Evolutionary conservation across 129 eudicot species (phyloP).

Genomic region (Pulicaria dysenterica): DNA sequence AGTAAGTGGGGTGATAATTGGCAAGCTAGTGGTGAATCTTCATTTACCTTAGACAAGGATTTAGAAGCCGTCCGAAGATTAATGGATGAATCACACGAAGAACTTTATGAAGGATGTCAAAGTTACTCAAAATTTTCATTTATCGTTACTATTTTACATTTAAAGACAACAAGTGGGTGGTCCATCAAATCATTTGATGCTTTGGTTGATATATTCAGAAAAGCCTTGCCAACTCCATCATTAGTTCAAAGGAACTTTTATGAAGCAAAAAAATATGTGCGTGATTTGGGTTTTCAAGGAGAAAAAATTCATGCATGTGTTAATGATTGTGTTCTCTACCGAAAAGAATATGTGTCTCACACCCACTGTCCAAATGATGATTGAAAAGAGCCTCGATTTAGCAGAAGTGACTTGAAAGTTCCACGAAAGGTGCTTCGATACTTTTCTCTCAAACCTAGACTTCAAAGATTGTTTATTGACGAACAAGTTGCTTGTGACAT

Average conservation of each 20-base stretch:
- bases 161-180: conserved; percentile 8
- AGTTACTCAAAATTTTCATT: not conserved
- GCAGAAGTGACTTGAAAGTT: not conserved
- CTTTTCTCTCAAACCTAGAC: too few relatives aligned
- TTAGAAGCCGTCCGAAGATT: not conserved
- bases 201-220: not conserved
- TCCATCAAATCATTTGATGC: conserved; percentile 5
- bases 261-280: conserved; percentile 8
- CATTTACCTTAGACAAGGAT: not conserved
- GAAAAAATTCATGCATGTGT: not conserved
- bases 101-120: conserved; percentile 1
- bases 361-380: not conserved
- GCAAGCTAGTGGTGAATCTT: conserved; percentile 1
- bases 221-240: conserved; percentile 8
- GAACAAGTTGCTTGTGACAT: not conserved
- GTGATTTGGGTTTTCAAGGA: not conserved
- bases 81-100: not conserved
- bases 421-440: not conserved
- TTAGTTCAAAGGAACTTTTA: conserved; percentile 2
- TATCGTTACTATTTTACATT: not conserved
- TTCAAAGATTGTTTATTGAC: not conserved
- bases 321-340: not conserved
- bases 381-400: not conserved
- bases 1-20: not conserved
- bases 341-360: not conserved